A percentile compares a stretch with the other conserved stretches of the same genome.
phyloP scores from a whole-genome alignment of 2,329 filamentous ascomycete species.

The Berkeleyomyces rouxiae region DNA sequence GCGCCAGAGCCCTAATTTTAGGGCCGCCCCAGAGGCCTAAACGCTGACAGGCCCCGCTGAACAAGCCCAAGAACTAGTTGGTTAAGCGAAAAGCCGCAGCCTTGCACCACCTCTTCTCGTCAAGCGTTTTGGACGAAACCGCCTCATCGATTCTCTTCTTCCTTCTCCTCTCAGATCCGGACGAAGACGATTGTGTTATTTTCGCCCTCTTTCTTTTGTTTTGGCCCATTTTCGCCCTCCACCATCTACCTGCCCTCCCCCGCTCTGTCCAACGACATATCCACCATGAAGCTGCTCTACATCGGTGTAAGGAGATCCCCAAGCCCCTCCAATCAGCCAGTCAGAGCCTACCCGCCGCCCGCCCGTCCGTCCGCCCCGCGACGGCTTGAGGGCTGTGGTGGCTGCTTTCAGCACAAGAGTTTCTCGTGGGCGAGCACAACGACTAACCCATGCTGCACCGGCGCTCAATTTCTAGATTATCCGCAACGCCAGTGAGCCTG shows the following conservation, averaged over 20 bases:
- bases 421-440: neutral
- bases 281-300: slow-evolving; percentile 71
- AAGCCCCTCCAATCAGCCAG: neutral
- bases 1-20: no score
- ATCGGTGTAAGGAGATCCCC: slow-evolving; percentile 48
- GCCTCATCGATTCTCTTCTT: neutral
- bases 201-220: neutral
- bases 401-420: neutral
- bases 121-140: neutral
- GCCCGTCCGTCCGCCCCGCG: neutral
- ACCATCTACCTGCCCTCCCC: neutral
- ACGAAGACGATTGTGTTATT: neutral
- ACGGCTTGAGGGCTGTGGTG: neutral
- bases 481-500: slow-evolving; percentile 61
- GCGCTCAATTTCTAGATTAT: slow-evolving; percentile 41
- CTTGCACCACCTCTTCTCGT: neutral
- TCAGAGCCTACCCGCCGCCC: neutral
- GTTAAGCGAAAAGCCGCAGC: neutral
- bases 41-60: neutral
- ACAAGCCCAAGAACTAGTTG: neutral
- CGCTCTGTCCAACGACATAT: neutral
- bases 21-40: neutral
- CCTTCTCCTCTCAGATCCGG: neutral
- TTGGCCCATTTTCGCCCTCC: neutral
- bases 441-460: neutral